Conservation (phyloP, 129 eudicot species). For the Pulicaria dysenterica region DNA sequence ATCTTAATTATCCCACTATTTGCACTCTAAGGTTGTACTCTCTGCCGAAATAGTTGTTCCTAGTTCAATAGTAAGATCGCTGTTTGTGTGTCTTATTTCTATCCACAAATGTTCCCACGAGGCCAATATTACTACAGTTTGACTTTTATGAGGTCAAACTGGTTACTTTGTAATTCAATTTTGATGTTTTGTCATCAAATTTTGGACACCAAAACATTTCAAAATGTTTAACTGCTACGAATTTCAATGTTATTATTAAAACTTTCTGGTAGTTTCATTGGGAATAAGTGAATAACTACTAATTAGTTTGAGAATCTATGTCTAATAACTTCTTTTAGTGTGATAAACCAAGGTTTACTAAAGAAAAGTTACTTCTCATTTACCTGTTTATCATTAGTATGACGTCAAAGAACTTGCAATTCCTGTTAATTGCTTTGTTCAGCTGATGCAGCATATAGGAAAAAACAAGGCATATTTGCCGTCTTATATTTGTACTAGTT, state of each 20-base stretch:
- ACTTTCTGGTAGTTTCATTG: not conserved
- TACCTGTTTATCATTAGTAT: no score
- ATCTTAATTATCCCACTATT: not conserved
- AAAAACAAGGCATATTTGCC: no score
- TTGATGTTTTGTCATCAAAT: not conserved
- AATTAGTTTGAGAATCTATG: no score
- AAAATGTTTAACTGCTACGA: not conserved
- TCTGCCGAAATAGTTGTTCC: not conserved
- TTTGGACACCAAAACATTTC: not conserved
- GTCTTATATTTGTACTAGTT: no score
- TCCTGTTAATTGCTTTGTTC: no score
- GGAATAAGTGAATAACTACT: no score
- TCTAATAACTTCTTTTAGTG: no score
- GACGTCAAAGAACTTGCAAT: no score
- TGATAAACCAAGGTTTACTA: no score
- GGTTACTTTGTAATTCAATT: not conserved
- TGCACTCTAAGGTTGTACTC: not conserved
- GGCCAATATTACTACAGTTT: not conserved
- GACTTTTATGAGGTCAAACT: slow-evolving; percentile 19
- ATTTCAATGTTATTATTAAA: not conserved
- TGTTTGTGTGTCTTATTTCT: not conserved
- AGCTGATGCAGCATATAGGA: no score
- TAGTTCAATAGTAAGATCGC: not conserved
- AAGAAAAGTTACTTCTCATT: no score
- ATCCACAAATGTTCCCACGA: not conserved